Percentiles rank a stretch among this genome's conserved stretches.
Evolutionary conservation across 2,329 filamentous ascomycete genomes (phyloP).

Genomic region (Harringtonia lauricola): DNA sequence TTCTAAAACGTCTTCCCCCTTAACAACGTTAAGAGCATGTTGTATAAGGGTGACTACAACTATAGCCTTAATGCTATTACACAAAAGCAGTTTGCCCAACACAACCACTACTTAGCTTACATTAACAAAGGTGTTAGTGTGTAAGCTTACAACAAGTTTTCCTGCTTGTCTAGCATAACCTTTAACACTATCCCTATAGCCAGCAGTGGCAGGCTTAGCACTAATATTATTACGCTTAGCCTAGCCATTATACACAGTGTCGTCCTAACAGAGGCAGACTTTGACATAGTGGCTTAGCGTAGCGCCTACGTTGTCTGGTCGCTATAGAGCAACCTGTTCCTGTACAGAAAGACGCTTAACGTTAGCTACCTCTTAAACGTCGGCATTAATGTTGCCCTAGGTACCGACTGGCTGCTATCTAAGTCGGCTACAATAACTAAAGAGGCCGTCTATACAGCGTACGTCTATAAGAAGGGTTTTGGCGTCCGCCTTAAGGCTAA

Average conservation of each 20-base stretch:
- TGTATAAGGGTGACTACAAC: constrained; percentile 16
- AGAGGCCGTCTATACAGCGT: constrained; percentile 15
- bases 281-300: constrained; percentile 15
- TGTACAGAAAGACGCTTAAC: constrained; percentile 19
- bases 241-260: constrained; percentile 17
- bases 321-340: constrained; percentile 17
- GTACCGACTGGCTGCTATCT: constrained; percentile 19
- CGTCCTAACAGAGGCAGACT: constrained; percentile 13
- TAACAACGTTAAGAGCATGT: constrained; percentile 13
- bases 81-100: constrained; percentile 4
- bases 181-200: constrained; percentile 13
- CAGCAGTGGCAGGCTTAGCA: constrained; percentile 3
- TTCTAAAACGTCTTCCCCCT: constrained; percentile 17
- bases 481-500: constrained; percentile 9
- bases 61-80: constrained; percentile 14
- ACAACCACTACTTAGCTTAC: constrained; percentile 16
- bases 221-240: constrained; percentile 16
- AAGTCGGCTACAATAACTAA: constrained; percentile 18
- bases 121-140: constrained; percentile 17
- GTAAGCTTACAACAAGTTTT: constrained; percentile 18
- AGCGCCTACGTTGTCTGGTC: constrained; percentile 19
- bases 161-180: constrained; percentile 14
- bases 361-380: constrained; percentile 14
- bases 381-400: constrained; percentile 18
- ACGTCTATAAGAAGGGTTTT: constrained; percentile 8